Evolutionary conservation across 768 basidiomycete genomes (phyloP), one percentile per base, ranked within the genome.

Genomic region (Lyophyllum atratum): DNA sequence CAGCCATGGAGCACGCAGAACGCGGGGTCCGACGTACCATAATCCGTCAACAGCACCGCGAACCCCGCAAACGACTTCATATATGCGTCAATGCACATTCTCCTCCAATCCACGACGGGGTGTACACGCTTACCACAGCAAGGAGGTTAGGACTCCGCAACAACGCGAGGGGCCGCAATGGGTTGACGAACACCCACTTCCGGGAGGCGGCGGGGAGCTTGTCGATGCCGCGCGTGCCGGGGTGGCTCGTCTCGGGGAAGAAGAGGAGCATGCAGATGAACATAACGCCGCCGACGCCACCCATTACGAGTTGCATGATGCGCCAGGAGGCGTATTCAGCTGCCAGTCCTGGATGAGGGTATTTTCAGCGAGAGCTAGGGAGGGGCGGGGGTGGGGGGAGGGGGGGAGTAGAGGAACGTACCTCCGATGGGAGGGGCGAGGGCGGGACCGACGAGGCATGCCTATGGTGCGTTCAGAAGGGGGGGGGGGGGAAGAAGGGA

Each of bases 271-370:
- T 73, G 6, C 72, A 58, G 7, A 78, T 8, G 33, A 82, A 73
- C 1, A 74, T 71, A 0, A 77, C 15, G 0, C 80, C 33, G 2
- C 79, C 80, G 34, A 73, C 66, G 0, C 74, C 33, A 2, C 78
- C 80, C 1, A 90, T 58, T 0, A 64, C 61, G 10, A 70, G 64
- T 63, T 90, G 87, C 68, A 87, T 80, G 2, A 75, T 58, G 0
- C 89, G 79, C 88, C 89, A 91, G 0, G 88, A 89, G 31, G 76
- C 77, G 59, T 86, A 87, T 51, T 85, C 74, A 0, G 87, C 77
- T 0, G 78, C 73, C 24, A 78, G 51, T 12, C 84, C 84, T 82
- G n/a, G 21, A 44, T 14, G 37, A 6, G 19, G 11, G 25, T 37
- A 28, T 17, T n/a, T 25, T 45, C 52, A n/a, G 40, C 10, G 6